Base-by-base conservation (phyloP, 1,139 yeast species). In the Geotrichum cucujoidarum region DNA sequence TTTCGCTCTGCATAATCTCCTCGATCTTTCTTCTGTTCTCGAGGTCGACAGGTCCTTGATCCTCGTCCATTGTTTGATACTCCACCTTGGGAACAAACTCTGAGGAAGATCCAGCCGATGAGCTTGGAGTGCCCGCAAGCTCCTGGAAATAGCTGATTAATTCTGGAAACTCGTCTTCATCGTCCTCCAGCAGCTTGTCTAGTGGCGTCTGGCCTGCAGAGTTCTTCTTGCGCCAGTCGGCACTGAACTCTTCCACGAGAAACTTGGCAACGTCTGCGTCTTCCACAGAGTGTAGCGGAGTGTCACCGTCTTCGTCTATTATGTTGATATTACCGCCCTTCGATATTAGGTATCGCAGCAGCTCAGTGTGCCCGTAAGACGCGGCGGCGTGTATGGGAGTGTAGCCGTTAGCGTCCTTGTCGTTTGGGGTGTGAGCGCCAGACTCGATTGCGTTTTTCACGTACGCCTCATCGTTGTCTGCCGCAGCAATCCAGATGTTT, bases 311-410 rank as follows among this genome's bases (percentile, higher is more conserved):
- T 29, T 71, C 71, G 59, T 92, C 99, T 52, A 74, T 80, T 33
- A 90, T 70, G 63, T 92, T 88, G 25, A 88, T 77, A 61, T 92
- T 81, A 3, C 97, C 98, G 1, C 87, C 85, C 6, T 55, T 63
- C 33, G 66, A 62, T 20, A 87, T 69, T 46, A 92, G 73, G 52
- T 74, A 75, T 48, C 70, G 67, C 44, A 94, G 70, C 41, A 94
- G 70, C 8, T 83, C 89, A 7, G 70, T 59, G 61, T 92, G 92
- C 4, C 94, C 94, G 63, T 92, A 92, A 1, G 97, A 84, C 3
- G 95, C 95, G 2, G 97, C 97, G 0, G 98, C 98, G 65, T 92
- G 98, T 25, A 92, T 75, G 11, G 97, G 95, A 0, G 97, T 90
- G 66, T 92, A 92, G 0, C 98, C 98, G 60, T 89, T 88, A 1